phyloP scores from a whole-genome alignment of 129 eudicot species.

The Tagetes erecta region DNA sequence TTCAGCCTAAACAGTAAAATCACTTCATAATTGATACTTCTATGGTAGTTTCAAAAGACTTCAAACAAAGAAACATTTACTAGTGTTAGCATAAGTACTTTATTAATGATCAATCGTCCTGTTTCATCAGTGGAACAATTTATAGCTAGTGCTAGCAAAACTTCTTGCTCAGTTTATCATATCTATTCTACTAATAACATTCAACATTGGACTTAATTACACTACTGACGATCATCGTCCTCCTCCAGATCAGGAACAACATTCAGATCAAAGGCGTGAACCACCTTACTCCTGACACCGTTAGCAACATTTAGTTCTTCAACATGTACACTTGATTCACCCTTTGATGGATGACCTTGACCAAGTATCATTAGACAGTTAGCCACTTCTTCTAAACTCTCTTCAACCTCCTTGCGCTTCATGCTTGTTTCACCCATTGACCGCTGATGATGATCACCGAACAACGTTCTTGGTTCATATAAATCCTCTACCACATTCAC shows the following conservation, averaged over 20 bases:
- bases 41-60: neutral
- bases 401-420: neutral
- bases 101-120: too few relatives aligned
- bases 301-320: neutral
- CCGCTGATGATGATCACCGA: neutral
- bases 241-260: neutral
- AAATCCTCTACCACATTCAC: too few relatives aligned
- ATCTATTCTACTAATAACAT: too few relatives aligned
- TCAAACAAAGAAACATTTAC: neutral
- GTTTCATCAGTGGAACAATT: too few relatives aligned
- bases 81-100: too few relatives aligned
- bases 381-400: neutral
- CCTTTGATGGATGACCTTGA: neutral
- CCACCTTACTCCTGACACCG: neutral
- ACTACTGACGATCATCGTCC: neutral
- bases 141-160: too few relatives aligned
- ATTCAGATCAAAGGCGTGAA: neutral
- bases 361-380: neutral
- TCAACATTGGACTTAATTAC: too few relatives aligned
- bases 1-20: neutral
- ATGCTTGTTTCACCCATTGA: neutral
- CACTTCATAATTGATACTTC: neutral
- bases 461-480: too few relatives aligned
- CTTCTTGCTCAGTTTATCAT: too few relatives aligned
- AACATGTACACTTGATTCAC: neutral